Conservation (phyloP, 805 yeast genomes). For the Wickerhamomyces xylosicus region DNA sequence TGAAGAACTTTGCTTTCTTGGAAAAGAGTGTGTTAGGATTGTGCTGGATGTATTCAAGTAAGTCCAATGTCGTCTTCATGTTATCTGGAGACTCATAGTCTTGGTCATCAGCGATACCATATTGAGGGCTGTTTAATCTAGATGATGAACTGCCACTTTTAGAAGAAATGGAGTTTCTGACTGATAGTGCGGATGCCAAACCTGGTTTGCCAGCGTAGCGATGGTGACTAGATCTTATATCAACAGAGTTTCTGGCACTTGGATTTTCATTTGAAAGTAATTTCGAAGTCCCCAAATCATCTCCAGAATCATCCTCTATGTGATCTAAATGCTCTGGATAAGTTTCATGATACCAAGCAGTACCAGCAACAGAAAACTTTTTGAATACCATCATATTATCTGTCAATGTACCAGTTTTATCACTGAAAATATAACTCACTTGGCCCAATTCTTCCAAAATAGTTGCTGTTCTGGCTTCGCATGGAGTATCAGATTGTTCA, state of each 20-base stretch:
- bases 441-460: constrained; percentile 95
- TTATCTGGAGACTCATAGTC: constrained; percentile 1
- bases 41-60: constrained; percentile 59
- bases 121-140: not conserved
- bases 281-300: not conserved
- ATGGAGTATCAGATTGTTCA: constrained; percentile 73
- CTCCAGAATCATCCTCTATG: constrained; percentile 9
- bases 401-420: constrained; percentile 94
- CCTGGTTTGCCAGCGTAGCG: constrained; percentile 46
- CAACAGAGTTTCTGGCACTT: constrained; percentile 24
- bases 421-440: constrained; percentile 89
- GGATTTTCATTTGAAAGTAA: not conserved
- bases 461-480: constrained; percentile 91
- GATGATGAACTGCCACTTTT: not conserved
- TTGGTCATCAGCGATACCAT: not conserved
- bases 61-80: constrained; percentile 48
- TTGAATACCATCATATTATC: constrained; percentile 91
- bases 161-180: constrained; percentile 3
- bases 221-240: constrained; percentile 29
- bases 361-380: constrained; percentile 79
- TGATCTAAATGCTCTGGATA: constrained; percentile 22
- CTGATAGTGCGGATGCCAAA: constrained; percentile 33
- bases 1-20: constrained; percentile 64
- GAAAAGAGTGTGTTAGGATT: constrained; percentile 66
- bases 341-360: constrained; percentile 78